phyloP scores from a whole-genome alignment of 805 yeast species.

The Zygoascus bituminiphila region DNA sequence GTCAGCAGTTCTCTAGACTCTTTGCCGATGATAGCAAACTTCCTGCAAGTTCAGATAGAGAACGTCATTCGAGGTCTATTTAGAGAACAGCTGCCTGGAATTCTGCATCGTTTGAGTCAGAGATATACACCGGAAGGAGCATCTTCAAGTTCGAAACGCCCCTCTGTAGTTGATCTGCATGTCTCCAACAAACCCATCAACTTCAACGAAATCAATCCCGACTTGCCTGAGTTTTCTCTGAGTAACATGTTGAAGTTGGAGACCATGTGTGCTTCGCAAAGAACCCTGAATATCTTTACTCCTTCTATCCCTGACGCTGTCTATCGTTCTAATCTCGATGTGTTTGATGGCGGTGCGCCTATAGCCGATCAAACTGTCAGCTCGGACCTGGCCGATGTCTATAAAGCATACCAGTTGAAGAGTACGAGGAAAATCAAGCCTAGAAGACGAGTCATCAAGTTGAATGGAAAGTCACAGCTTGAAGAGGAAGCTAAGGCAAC shows the following conservation, averaged over 20 bases:
- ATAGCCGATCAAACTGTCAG: conserved; percentile 3
- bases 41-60: conserved; percentile 76
- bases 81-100: conserved; percentile 75
- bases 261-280: conserved; percentile 63
- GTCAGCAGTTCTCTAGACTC: conserved; percentile 84
- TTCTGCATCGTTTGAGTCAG: conserved; percentile 66
- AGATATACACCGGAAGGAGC: conserved; percentile 44
- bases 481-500: not conserved
- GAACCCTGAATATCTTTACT: conserved; percentile 65
- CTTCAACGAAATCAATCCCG: conserved; percentile 47
- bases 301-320: conserved; percentile 50
- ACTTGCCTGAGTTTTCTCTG: conserved; percentile 53
- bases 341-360: conserved; percentile 15
- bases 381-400: conserved; percentile 14
- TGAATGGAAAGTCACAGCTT: conserved; percentile 6
- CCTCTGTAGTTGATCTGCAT: conserved; percentile 1
- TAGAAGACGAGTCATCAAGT: conserved; percentile 25
- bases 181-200: conserved; percentile 33
- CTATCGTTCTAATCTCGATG: conserved; percentile 44
- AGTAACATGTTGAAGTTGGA: conserved; percentile 61
- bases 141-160: not conserved
- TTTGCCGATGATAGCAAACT: conserved; percentile 74
- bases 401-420: conserved; percentile 8
- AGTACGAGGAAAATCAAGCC: conserved; percentile 16
- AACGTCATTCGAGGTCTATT: conserved; percentile 70